Evolutionary conservation across 140 eudicot species (phyloP).

Genomic region (Cichorium intybus): DNA sequence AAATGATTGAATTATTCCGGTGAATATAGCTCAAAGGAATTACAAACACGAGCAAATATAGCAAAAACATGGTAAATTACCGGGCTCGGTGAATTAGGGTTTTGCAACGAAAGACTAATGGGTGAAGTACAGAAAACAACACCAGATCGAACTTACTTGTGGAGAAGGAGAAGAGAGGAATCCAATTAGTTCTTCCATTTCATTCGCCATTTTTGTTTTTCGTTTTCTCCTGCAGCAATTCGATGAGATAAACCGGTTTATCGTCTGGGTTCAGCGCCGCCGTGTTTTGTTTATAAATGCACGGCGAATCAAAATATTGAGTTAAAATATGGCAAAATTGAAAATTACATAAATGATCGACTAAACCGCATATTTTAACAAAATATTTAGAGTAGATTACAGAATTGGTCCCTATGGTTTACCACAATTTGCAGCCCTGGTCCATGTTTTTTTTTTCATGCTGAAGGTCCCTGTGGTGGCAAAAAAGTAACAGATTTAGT

Average conservation of each 20-base stretch:
- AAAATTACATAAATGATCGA: no score
- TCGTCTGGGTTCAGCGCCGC: conserved; percentile 17
- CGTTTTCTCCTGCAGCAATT: not conserved
- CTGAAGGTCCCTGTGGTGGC: no score
- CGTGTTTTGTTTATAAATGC: not conserved
- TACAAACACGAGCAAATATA: not conserved
- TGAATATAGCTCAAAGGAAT: not conserved
- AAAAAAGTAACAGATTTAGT: no score
- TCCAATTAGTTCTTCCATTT: conserved; percentile 72
- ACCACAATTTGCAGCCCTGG: no score
- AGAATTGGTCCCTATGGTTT: no score
- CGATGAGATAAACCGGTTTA: not conserved
- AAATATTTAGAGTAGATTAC: no score
- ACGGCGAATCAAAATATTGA: no score
- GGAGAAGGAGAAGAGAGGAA: conserved; percentile 89
- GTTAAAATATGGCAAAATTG: no score
- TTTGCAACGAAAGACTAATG: not conserved
- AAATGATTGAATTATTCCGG: not conserved
- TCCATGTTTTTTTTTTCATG: no score
- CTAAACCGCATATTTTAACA: no score
- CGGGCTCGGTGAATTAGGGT: conserved; percentile 8
- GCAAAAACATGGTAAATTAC: not conserved
- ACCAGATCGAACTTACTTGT: conserved; percentile 42
- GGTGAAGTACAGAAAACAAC: not conserved
- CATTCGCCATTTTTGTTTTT: conserved; percentile 64